Evolutionary conservation across 2,329 filamentous ascomycete species (phyloP), one percentile per base, ranked within the genome.

Genomic region (Colletotrichum destructivum): DNA sequence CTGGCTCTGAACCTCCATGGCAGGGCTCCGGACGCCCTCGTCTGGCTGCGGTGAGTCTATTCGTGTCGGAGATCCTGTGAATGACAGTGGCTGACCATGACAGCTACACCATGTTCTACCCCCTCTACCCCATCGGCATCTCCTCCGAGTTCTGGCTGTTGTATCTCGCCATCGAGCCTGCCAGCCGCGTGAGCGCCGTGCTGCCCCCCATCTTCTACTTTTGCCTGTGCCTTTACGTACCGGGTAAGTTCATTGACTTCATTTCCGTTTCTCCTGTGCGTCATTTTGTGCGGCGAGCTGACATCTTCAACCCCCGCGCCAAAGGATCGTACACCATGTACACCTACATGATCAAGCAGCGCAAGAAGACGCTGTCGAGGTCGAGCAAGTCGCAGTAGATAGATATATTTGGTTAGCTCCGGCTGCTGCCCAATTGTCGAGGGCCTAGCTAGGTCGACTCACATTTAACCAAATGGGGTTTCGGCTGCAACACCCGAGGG

Each of bases 41-140:
- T 90, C 44, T 97, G 94, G 93, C 84, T 97, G 82, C 88, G 95
- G 77, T 72, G 38, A 54, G 54, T 47, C 2, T 11, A 4, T 4
- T 15, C 8, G 13, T 15, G 26, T 31, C 18, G 11, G 46, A 8
- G 3, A 7, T 21, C 2, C 16, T 47, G 26, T 8, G n/a, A 15
- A 26, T 15, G 42, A 8, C n/a, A 2, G 16, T 18, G 9, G 18
- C 54, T 56, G 18, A 56, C 31, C 4, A 6, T 13, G n/a, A 1
- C 9, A 71, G 69, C 15, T 95, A 98, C 83, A 98, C 96, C 81
- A 95, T 94, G 9, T 99, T 99, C 84, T 94, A 94, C 77, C 84
- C 98, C 47, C 89, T 99, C 23, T 99, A 99, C 82, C 96, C 96
- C 1, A 80, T 98, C 72, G 96, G 96, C 55, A 98, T 98, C 78